Conservation (phyloP, 179 eudicot genomes). For the Actinidia arguta region DNA sequence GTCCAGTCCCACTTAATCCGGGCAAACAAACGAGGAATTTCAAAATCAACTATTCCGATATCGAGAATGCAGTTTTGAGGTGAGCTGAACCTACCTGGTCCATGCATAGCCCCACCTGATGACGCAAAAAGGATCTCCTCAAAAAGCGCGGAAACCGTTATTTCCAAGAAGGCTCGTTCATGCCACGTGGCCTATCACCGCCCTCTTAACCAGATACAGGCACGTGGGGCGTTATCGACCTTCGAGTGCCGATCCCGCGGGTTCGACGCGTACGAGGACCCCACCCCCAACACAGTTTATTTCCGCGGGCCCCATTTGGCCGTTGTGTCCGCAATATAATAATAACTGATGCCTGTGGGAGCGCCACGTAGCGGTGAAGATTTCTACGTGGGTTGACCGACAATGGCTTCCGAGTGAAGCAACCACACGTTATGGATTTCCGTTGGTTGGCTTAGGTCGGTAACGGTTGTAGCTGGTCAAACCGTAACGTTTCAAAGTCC, state of each 20-base stretch:
- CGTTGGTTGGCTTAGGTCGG: slow-evolving; percentile 15
- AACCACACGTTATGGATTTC: neutral
- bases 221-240: neutral
- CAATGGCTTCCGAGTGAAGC: neutral
- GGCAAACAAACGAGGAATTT: no score
- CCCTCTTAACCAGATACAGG: neutral
- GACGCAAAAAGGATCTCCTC: neutral
- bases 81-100: no score
- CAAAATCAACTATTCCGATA: no score
- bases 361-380: neutral
- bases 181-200: slow-evolving; percentile 5
- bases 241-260: neutral
- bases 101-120: no score
- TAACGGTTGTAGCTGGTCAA: neutral
- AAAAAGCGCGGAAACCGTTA: neutral
- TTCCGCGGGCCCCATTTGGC: neutral
- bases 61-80: no score
- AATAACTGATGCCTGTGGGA: neutral
- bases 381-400: neutral
- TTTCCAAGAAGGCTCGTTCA: neutral
- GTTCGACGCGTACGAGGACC: neutral
- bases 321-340: neutral
- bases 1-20: no score
- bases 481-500: no score
- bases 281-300: neutral